phyloP scores from a whole-genome alignment of 176 grass and related monocot species.

The Neostapfia colusana region DNA sequence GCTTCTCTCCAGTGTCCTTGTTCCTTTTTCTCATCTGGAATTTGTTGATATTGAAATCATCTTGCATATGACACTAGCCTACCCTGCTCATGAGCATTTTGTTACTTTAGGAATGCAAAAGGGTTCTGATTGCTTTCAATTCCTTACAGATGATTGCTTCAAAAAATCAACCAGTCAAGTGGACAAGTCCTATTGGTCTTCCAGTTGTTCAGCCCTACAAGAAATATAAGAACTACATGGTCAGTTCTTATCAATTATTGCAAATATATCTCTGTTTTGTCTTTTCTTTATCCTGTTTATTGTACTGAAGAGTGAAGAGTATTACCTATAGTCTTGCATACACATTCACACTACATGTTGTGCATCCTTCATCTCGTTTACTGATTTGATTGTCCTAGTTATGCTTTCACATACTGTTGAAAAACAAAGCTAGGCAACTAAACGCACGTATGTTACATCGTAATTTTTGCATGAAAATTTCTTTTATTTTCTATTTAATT shows the following conservation, averaged over 20 bases:
- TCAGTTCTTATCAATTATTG: conserved; percentile 51
- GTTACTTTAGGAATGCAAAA: conserved; percentile 33
- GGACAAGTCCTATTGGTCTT: conserved; percentile 87
- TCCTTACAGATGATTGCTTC: conserved; percentile 78
- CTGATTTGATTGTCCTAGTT: neutral
- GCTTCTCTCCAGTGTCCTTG: conserved; percentile 22
- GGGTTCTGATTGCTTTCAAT: conserved; percentile 30
- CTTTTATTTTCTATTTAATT: too few relatives aligned
- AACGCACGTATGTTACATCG: neutral
- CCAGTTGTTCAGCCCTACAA: conserved; percentile 97
- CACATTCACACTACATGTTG: neutral
- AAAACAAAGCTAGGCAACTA: neutral
- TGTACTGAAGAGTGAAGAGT: conserved; percentile 26
- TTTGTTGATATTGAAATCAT: conserved; percentile 14
- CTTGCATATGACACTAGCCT: conserved; percentile 13
- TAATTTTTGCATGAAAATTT: too few relatives aligned
- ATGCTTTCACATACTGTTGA: neutral
- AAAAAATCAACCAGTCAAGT: conserved; percentile 86
- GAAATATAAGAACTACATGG: conserved; percentile 73
- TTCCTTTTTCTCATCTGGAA: conserved; percentile 24
- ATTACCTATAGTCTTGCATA: neutral
- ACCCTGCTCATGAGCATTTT: conserved; percentile 5
- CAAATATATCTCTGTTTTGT: neutral
- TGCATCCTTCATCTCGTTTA: conserved; percentile 13
- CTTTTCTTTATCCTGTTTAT: conserved; percentile 22